Conservation (phyloP, 345 rosid species). For the Camelina laxa region DNA sequence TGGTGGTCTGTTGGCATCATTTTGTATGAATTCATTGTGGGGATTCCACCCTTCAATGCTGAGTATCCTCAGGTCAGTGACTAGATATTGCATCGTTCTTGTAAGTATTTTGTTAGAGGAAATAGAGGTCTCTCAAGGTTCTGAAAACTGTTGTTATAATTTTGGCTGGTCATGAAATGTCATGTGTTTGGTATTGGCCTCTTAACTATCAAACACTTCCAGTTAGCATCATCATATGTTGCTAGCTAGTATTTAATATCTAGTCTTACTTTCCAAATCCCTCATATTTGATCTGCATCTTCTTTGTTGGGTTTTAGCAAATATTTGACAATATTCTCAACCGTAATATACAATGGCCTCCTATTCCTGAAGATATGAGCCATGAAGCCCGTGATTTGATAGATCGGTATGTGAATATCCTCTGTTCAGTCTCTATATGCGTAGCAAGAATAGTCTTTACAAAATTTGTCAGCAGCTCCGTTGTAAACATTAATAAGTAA, state of each 20-base stretch:
- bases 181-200: not conserved
- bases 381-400: slow-evolving; percentile 78
- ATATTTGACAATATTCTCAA: slow-evolving; percentile 95
- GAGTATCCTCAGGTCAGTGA: slow-evolving; percentile 48
- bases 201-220: slow-evolving; percentile 6
- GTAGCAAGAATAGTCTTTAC: not conserved
- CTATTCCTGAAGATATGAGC: slow-evolving; percentile 80
- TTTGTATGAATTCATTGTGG: slow-evolving; percentile 83
- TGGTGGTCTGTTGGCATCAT: slow-evolving; percentile 99
- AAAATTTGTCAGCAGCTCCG: not conserved
- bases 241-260: not conserved
- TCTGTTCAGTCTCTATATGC: not conserved
- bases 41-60: slow-evolving; percentile 90
- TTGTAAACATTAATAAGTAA: slow-evolving; percentile 11
- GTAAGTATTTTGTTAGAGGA: not conserved
- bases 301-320: slow-evolving; percentile 55
- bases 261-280: slow-evolving; percentile 21
- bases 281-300: slow-evolving; percentile 12
- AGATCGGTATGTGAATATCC: slow-evolving; percentile 60
- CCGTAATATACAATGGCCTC: slow-evolving; percentile 92
- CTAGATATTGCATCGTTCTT: slow-evolving; percentile 18
- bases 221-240: not conserved
- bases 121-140: slow-evolving; percentile 26
- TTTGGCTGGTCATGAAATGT: not conserved
- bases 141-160: not conserved